Base-by-base conservation (phyloP, 169 alveolate genomes). In the Cyclospora cayetanensis region DNA sequence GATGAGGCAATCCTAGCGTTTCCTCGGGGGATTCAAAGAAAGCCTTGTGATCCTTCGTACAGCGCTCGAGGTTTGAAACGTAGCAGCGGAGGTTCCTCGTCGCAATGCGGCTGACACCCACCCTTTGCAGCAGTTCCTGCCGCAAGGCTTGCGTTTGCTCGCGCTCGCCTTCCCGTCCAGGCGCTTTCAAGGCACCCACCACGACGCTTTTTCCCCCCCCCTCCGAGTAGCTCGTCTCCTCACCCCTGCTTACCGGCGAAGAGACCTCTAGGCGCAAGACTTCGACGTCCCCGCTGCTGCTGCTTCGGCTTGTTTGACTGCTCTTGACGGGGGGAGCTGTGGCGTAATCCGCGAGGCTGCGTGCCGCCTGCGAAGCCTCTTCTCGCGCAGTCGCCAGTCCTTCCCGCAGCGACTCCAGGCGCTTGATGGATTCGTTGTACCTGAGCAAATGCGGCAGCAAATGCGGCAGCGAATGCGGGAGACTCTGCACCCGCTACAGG, bases 21-120 rank as follows among this genome's bases (percentile, higher is more conserved):
- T 66, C 80, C 80, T 66, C 80, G 1, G 80, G 80, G 7, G 80
- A 66, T 46, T 66, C 80, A 66, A 66, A 66, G 43, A 66, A 66
- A 1, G 80, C 80, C 5, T 27, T 18, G n/a, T 66, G 80, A n/a
- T 66, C 80, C 35, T 41, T 46, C 35, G 80, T 46, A 9, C 52
- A 5, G 1, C 25, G 39, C 22, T 31, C 4, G 52, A 29, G 5
- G 43, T 66, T 34, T 39, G 15, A 39, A 34, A 66, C 46, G 46
- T 34, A 39, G 5, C 50, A 66, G 46, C 80, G 80, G 52, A 66
- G n/a, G 25, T 66, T 66, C 12, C 80, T 18, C 5, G 52, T n/a
- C 1, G 80, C 80, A 1, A 66, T 66, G 27, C 80, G 43, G 50
- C 80, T 66, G 1, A 66, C 31, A 4, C 80, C 80, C 1, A 31